Base-by-base conservation (phyloP, 345 rosid genomes). In the Acer saccharum region DNA sequence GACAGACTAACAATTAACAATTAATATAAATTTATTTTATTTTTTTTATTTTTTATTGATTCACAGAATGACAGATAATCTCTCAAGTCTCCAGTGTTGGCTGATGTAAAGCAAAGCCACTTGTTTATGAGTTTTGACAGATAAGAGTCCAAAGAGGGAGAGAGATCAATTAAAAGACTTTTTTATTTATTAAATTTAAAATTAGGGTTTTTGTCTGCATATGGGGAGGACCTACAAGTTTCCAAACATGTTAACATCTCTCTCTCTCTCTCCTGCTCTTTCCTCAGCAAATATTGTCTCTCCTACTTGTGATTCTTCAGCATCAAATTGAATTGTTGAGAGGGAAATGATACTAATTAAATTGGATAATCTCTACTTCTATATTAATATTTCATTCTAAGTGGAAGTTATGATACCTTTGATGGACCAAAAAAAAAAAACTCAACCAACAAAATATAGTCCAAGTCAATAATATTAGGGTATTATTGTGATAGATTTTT, bases 51-150 rank as follows among this genome's bases (percentile, higher is more conserved):
- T 50, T 50, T 11, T 13, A 65, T 10, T 29, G 41, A 41, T 8
- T 67, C 50, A 71, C 32, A 52, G 79, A 66, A 77, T 67, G 76
- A 74, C 83, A 78, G 75, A 58, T 73, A 73, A 73, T 25, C 32
- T 27, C 10, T 27, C 14, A 48, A 32, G 29, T 27, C 61, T 60
- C n/a, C n/a, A n/a, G n/a, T n/a, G 69, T 62, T 63, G 79, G 62
- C 77, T 79, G 71, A 63, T 75, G 71, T 76, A 48, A 78, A 76
- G 76, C 83, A 69, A 81, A 76, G 73, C 83, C 72, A 81, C 66
- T 74, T 76, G 16, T 50, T 50, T 50, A 50, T 50, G 54, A 21
- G 50, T 67, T 64, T 58, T 35, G 78, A 84, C 71, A 75, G 32
- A 52, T 43, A 61, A 25, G 73, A 18, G 35, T 23, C 20, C 21